phyloP scores from a whole-genome alignment of 495 filamentous ascomycete species.

The Trichoderma asperelloides region DNA sequence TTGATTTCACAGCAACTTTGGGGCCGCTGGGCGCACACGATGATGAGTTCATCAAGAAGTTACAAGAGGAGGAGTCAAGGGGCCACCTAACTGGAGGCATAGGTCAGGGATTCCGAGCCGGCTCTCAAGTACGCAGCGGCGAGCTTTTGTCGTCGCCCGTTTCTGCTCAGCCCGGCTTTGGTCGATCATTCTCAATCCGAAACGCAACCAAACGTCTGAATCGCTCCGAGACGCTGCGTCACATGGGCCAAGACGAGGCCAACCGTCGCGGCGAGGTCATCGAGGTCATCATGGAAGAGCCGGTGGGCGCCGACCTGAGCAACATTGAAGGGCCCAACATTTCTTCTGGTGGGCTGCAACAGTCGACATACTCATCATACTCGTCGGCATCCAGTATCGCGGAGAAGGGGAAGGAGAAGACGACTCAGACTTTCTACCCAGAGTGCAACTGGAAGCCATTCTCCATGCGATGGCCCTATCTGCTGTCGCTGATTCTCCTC shows the following conservation, averaged over 20 bases:
- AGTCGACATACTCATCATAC: constrained; percentile 18
- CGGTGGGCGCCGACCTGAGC: constrained; percentile 30
- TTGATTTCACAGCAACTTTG: constrained; percentile 31
- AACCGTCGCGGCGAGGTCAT: constrained; percentile 43
- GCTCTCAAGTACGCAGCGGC: constrained; percentile 27
- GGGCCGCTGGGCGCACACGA: constrained; percentile 30
- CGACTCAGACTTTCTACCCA: constrained; percentile 42
- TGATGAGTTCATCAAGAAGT: constrained; percentile 26
- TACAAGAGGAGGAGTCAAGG: constrained; percentile 35
- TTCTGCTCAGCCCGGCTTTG: constrained; percentile 21
- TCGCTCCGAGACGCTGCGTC: constrained; percentile 26
- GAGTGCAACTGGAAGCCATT: constrained; percentile 65
- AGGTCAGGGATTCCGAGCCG: constrained; percentile 33
- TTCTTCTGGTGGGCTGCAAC: constrained; percentile 13
- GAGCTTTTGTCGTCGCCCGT: constrained; percentile 31
- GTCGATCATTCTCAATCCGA: constrained; percentile 26
- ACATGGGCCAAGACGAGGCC: constrained; percentile 40
- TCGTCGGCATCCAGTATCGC: neutral
- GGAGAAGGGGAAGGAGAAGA: constrained; percentile 12
- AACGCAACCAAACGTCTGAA: constrained; percentile 17
- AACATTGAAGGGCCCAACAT: constrained; percentile 27
- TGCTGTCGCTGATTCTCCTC: constrained; percentile 42
- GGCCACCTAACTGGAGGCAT: constrained; percentile 42
- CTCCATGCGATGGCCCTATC: constrained; percentile 59
- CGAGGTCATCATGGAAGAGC: constrained; percentile 40